Base-by-base conservation (phyloP, 805 yeast species). In the Wickerhamomyces ciferrii region DNA sequence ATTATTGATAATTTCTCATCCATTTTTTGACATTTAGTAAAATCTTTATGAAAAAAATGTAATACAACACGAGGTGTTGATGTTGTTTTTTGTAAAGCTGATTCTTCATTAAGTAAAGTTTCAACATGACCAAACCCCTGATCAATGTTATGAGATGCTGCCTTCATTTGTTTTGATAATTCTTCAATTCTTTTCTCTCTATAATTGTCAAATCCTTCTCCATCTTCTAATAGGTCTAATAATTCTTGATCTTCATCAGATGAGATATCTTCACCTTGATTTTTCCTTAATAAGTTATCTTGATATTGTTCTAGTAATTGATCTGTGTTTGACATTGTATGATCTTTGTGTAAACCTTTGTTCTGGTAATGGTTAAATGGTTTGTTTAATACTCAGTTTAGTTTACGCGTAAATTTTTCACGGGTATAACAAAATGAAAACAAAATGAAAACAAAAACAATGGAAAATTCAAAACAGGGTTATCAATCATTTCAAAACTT, bases 111-210 rank as follows among this genome's bases (percentile, higher is more conserved):
- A 1, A 59, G 56, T 6, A 78, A 48, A 1, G 66, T 65, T 31
- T 63, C 62, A 15, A 83, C 57, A 2, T 53, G 47, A 3, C 86
- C 83, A 54, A 68, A 67, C 3, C 76, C 74, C 10, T 66, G 63
- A 35, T 68, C 65, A 21, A 67, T 52, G 29, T 64, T 63, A 46
- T 62, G 61, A 44, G 61, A 61, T 41, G 68, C 63, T n/a, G 52
- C 60, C 35, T 58, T 63, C 55, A 69, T 67, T 44, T 70, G 66
- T 63, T 67, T 59, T 1, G 76, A 68, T 31, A 84, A 64, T 53
- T 84, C 80, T 46, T 80, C 75, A 43, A 85, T 66, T 31, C 95
- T 68, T 52, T 71, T 70, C 55, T 83, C 92, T 61, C 94, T 69
- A 55, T 81, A 84, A 19, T 65, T 69, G 3, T 69, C 60, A 29